Evolutionary conservation across 495 filamentous ascomycete species (phyloP).

Genomic region (Aspergillus mulundensis): DNA sequence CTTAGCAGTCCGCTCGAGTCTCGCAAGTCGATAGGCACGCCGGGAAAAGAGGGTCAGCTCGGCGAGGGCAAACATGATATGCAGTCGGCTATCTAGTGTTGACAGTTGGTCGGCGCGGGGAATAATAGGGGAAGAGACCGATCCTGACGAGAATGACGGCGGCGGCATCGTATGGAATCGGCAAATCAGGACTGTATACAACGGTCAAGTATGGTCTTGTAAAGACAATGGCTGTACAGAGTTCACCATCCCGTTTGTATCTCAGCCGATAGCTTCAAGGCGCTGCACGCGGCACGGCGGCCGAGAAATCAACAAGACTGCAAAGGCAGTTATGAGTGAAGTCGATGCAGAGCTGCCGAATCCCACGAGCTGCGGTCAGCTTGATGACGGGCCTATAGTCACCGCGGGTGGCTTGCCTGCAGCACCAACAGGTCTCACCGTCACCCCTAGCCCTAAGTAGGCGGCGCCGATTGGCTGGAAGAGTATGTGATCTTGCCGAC

Average conservation of each 20-base stretch:
- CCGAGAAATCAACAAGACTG: neutral
- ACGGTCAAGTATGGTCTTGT: neutral
- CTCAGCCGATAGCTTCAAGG: neutral
- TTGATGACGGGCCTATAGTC: constrained; percentile 14
- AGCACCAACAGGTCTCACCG: constrained; percentile 8
- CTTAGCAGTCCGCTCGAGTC: neutral
- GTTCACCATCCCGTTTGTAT: neutral
- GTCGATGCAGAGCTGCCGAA: neutral
- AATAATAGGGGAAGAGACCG: neutral
- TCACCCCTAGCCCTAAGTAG: constrained; percentile 10
- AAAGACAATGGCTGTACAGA: constrained; percentile 1
- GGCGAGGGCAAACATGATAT: neutral
- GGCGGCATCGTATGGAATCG: neutral
- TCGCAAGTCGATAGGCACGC: neutral
- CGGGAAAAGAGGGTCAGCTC: neutral
- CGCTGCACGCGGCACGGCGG: neutral
- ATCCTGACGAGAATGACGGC: neutral
- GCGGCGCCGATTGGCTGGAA: constrained; percentile 13
- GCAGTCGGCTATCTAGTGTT: neutral
- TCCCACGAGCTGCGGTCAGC: constrained; percentile 5
- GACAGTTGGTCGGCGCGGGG: neutral
- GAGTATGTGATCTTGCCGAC: constrained; percentile 10
- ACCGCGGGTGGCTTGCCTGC: constrained; percentile 12
- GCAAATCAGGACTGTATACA: neutral
- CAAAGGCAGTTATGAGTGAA: neutral